A percentile compares a stretch with the other conserved stretches of the same genome.
phyloP scores from a whole-genome alignment of 2,329 filamentous ascomycete genomes.

The Aspergillus tanneri region DNA sequence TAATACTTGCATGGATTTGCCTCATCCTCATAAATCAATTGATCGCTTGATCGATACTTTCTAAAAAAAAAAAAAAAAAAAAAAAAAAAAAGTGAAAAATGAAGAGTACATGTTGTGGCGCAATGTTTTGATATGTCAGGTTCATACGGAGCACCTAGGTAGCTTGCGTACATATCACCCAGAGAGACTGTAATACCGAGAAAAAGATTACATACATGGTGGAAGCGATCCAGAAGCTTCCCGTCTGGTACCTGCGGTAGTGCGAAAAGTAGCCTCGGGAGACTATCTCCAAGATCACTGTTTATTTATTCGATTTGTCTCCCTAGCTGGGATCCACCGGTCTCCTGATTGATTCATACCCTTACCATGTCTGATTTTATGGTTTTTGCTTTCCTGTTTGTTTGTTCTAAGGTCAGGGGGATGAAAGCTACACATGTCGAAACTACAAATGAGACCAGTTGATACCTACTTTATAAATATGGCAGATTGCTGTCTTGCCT shows the following conservation, averaged over 20 bases:
- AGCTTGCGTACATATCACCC: too few relatives aligned
- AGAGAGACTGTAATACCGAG: background rate
- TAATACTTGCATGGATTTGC: too few relatives aligned
- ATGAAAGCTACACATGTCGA: background rate
- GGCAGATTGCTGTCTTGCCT: background rate
- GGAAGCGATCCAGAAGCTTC: constrained; percentile 19
- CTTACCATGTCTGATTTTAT: constrained; percentile 1
- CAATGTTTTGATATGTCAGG: constrained; percentile 12
- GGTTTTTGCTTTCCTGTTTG: constrained; percentile 5
- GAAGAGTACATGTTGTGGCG: background rate
- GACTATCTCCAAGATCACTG: constrained; percentile 16
- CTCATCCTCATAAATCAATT: background rate
- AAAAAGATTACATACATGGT: background rate
- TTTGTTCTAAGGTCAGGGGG: constrained; percentile 10
- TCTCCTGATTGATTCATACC: constrained; percentile 20
- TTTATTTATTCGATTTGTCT: constrained; percentile 17
- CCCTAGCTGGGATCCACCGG: constrained; percentile 12
- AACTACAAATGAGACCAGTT: background rate
- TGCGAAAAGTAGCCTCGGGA: constrained; percentile 14
- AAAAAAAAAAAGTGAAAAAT: background rate
- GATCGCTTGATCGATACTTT: too few relatives aligned
- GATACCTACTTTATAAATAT: background rate
- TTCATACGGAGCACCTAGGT: constrained; percentile 1
- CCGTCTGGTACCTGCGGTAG: constrained; percentile 16
- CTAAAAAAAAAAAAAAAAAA: background rate